Base-by-base conservation (phyloP, 441 rosid genomes). In the Populus trichocarpa region DNA sequence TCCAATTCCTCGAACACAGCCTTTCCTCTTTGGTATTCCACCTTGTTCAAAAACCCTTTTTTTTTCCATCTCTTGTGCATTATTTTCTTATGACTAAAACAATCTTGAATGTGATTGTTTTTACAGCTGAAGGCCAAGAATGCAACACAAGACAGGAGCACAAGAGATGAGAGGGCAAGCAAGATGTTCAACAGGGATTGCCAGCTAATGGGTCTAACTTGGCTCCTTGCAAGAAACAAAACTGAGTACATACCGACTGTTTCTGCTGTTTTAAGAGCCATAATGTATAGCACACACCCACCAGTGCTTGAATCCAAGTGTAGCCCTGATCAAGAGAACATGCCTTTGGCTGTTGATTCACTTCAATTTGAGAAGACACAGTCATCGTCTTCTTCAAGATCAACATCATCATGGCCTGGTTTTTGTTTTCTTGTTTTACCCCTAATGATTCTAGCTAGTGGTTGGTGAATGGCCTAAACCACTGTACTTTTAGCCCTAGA, bases 271-370 rank as follows among this genome's bases (percentile, higher is more conserved):
- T 81, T 96, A 25, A 84, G 99, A 78, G 99, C 99, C 69, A 85
- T 94, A 16, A 91, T 96, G 98, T 94, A 94, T 84, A 96, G 93
- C 67, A 82, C 95, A 7, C 92, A 89, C 84, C 93, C 95, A 25
- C 90, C 92, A 4, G 28, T 61, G 12, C 96, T 87, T 79, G 85
- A 87, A 80, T 85, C 91, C 76, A 92, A 86, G 82, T 96, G 99
- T 53, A 96, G 98, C 81, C 98, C 98, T 14, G 99, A 93, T 86
- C 98, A 94, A 79, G 99, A 96, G 87, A 93, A 94, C 92, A 96
- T 96, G 99, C 99, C 99, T 2, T 85, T 96, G 74, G 99, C 99
- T 50, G 98, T 94, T 63, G 99, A 96, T 86, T 96, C 99, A 65
- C 91, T 94, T n/a, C 96, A 94, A 87, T 87, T 96, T 73, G 87